Conservation (phyloP, 495 filamentous ascomycete species). For the Lophiotrema nucula region DNA sequence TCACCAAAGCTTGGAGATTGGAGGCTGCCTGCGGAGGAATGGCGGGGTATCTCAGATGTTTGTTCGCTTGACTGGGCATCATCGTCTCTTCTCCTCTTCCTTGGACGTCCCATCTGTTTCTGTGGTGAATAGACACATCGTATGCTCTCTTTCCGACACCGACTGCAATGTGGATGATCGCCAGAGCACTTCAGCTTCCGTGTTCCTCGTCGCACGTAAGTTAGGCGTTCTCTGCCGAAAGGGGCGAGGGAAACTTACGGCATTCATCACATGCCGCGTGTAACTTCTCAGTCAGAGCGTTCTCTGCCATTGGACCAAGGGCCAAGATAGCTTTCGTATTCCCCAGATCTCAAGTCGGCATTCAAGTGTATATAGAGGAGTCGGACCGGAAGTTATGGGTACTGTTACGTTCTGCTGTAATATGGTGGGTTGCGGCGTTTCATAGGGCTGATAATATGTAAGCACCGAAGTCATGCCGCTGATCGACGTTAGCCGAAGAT, state of each 20-base stretch:
- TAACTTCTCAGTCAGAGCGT: constrained; percentile 19
- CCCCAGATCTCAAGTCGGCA: background rate
- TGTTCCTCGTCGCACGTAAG: constrained; percentile 23
- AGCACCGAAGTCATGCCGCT: constrained; percentile 2
- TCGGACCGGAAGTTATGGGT: background rate
- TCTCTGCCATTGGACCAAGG: constrained; percentile 4
- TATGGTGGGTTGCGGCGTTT: background rate
- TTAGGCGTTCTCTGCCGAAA: background rate
- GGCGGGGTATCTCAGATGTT: background rate
- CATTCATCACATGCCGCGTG: constrained; percentile 41
- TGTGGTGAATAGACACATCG: constrained; percentile 41
- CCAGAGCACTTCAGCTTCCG: constrained; percentile 43
- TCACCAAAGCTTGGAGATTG: constrained; percentile 1
- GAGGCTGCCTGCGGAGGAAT: background rate
- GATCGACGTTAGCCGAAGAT: constrained; percentile 4
- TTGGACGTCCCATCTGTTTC: constrained; percentile 41
- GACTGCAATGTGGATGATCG: constrained; percentile 30
- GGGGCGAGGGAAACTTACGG: constrained; percentile 28
- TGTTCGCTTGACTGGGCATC: background rate
- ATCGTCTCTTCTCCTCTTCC: constrained; percentile 37
- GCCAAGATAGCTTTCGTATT: background rate
- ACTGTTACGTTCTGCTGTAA: background rate
- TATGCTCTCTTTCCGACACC: constrained; percentile 38
- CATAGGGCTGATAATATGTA: constrained; percentile 9
- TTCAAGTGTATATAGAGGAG: background rate